Evolutionary conservation across 371 early-diverging fungal species (phyloP).

Genomic region (Batkoa obscura): DNA sequence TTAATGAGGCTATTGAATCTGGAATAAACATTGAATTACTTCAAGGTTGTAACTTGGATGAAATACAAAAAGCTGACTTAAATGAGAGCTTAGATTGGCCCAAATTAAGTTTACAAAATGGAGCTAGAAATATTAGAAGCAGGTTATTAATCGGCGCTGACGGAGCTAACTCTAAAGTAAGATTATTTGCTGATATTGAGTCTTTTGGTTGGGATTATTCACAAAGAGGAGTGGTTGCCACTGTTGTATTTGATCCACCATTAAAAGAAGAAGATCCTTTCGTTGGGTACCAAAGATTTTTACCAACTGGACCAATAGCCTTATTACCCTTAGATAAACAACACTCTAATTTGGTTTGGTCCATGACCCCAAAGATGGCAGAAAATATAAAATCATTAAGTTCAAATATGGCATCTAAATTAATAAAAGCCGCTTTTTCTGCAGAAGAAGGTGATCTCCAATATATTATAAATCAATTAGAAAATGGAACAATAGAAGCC

Average conservation of each 20-base stretch:
- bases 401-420: constrained; percentile 29
- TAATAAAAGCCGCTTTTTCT: constrained; percentile 70
- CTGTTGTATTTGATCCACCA: constrained; percentile 29
- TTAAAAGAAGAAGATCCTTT: constrained; percentile 21
- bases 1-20: constrained; percentile 15
- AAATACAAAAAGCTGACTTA: constrained; percentile 12
- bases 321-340: constrained; percentile 52
- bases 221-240: constrained; percentile 78
- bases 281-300: constrained; percentile 83
- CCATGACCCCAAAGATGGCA: constrained; percentile 42
- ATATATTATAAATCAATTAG: constrained; percentile 38
- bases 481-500: constrained; percentile 23
- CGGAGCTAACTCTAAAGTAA: constrained; percentile 73
- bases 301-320: constrained; percentile 87
- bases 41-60: constrained; percentile 32
- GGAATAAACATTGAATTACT: constrained; percentile 24
- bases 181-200: constrained; percentile 61
- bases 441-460: constrained; percentile 49
- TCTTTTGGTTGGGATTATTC: constrained; percentile 75
- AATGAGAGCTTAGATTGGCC: constrained; percentile 39
- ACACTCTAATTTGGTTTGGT: constrained; percentile 82
- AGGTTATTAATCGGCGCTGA: constrained; percentile 57
- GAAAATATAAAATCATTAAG: constrained; percentile 37
- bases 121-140: constrained; percentile 34
- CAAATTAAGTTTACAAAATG: constrained; percentile 28